phyloP scores from a whole-genome alignment of 345 rosid genomes.

The Arabis alpina region DNA sequence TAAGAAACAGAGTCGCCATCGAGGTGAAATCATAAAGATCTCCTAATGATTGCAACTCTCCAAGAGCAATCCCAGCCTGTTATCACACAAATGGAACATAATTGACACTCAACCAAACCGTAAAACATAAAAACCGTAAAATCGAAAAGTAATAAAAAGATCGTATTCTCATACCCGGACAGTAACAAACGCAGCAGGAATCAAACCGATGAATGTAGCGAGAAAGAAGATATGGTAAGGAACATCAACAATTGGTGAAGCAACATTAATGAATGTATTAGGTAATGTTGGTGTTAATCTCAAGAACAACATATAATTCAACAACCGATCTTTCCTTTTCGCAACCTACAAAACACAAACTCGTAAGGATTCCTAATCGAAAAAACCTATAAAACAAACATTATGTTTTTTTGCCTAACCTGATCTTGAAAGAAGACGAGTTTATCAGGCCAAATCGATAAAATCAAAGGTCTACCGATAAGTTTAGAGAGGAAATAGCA shows the following conservation, averaged over 20 bases:
- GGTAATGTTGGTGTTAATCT: slow-evolving; percentile 94
- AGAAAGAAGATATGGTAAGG: slow-evolving; percentile 89
- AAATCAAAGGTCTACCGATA: slow-evolving; percentile 81
- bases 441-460: slow-evolving; percentile 90
- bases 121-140: too few relatives aligned
- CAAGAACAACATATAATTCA: slow-evolving; percentile 91
- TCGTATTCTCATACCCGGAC: slow-evolving; percentile 61
- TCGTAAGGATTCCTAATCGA: not conserved
- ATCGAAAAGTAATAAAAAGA: too few relatives aligned
- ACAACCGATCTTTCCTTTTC: slow-evolving; percentile 62
- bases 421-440: slow-evolving; percentile 85
- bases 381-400: too few relatives aligned
- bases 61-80: slow-evolving; percentile 93
- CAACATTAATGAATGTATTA: slow-evolving; percentile 87
- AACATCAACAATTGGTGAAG: slow-evolving; percentile 89
- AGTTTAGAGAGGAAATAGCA: slow-evolving; percentile 85
- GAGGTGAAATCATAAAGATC: slow-evolving; percentile 93
- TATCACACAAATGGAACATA: slow-evolving; percentile 6
- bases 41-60: slow-evolving; percentile 74
- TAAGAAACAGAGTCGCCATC: slow-evolving; percentile 76
- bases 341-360: slow-evolving; percentile 57
- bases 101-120: not conserved
- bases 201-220: slow-evolving; percentile 79
- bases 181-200: slow-evolving; percentile 91
- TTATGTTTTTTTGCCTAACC: slow-evolving; percentile 49